Percentiles rank a stretch among this genome's conserved stretches.
Evolutionary conservation across 805 yeast genomes (phyloP).

Genomic region (Yarrowia porcina): DNA sequence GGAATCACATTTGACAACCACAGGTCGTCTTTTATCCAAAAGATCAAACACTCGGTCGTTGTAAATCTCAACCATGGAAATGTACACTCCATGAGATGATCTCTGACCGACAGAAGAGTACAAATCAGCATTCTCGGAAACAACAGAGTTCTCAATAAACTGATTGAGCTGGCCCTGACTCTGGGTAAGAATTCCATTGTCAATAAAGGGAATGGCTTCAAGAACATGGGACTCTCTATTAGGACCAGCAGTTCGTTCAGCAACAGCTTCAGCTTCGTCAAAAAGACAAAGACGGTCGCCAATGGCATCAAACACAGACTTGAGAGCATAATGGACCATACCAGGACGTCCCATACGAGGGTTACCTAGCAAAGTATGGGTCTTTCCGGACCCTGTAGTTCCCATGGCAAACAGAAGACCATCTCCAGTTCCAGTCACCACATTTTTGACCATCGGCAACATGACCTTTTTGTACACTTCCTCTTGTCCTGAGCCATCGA

Average conservation of each 20-base stretch:
- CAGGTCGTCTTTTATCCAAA: constrained; percentile 31
- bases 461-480: constrained; percentile 42
- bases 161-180: constrained; percentile 1
- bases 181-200: constrained; percentile 6
- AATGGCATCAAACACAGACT: constrained; percentile 40
- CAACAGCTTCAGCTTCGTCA: constrained; percentile 27
- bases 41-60: constrained; percentile 48
- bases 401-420: constrained; percentile 50
- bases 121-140: neutral
- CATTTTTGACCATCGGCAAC: constrained; percentile 37
- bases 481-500: constrained; percentile 38
- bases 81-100: constrained; percentile 41
- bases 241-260: neutral
- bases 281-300: constrained; percentile 31
- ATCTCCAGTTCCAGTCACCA: constrained; percentile 40
- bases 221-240: constrained; percentile 7
- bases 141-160: constrained; percentile 5
- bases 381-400: constrained; percentile 53
- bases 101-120: constrained; percentile 1
- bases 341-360: constrained; percentile 39
- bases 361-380: constrained; percentile 36
- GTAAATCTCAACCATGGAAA: constrained; percentile 54
- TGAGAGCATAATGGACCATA: constrained; percentile 38
- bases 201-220: neutral
- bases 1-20: constrained; percentile 40